phyloP scores from a whole-genome alignment of 306 rosid species.

The Dalbergia cultrata region DNA sequence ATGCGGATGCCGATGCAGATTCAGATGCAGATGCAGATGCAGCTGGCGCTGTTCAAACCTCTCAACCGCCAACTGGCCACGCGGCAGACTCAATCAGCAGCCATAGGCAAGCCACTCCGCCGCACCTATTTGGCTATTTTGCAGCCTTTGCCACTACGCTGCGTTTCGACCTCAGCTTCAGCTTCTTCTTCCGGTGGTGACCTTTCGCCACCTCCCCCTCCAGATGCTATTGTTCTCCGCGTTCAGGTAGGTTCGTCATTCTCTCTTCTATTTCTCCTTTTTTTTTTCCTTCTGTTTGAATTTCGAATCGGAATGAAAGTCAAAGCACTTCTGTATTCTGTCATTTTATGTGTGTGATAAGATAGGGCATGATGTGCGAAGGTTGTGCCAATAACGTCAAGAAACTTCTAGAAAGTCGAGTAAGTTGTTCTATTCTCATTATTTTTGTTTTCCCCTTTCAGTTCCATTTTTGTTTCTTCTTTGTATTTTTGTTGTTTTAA shows the following conservation, averaged over 20 bases:
- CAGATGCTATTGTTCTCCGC: slow-evolving; percentile 40
- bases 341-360: neutral
- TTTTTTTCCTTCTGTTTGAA: neutral
- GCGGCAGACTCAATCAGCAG: neutral
- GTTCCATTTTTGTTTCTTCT: no score
- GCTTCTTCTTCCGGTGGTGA: neutral
- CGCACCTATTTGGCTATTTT: neutral
- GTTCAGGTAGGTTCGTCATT: slow-evolving; percentile 29
- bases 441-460: neutral
- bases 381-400: slow-evolving; percentile 88
- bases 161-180: slow-evolving; percentile 9
- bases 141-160: neutral
- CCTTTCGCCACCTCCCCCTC: neutral
- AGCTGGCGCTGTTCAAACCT: slow-evolving; percentile 34
- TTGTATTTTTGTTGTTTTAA: no score
- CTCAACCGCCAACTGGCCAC: neutral
- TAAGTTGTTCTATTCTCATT: slow-evolving; percentile 41
- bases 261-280: neutral
- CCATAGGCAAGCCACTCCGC: neutral
- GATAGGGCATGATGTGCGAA: slow-evolving; percentile 74
- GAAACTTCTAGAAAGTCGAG: slow-evolving; percentile 79
- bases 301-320: neutral
- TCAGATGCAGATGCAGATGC: neutral
- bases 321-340: neutral
- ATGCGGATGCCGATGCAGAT: neutral